phyloP scores from a whole-genome alignment of 2,329 filamentous ascomycete species.

The Colletotrichum sp. region DNA sequence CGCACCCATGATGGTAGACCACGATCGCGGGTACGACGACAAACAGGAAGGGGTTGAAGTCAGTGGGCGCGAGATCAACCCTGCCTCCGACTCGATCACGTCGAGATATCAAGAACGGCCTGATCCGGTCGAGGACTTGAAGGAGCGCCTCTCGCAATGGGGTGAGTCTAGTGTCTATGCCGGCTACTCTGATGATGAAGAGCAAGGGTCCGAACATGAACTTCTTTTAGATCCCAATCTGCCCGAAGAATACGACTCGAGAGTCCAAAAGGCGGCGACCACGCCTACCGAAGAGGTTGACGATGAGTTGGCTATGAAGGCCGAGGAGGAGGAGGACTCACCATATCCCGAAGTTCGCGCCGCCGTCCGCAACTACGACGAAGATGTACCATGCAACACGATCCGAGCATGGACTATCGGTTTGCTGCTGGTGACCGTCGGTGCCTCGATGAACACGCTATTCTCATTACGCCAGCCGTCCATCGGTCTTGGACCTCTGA shows the following conservation, averaged over 20 bases:
- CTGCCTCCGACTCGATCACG: constrained; percentile 21
- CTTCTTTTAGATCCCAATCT: constrained; percentile 61
- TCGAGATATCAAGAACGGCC: constrained; percentile 18
- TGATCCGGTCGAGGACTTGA: constrained; percentile 35
- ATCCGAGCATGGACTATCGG: constrained; percentile 70
- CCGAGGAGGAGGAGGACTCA: constrained; percentile 58
- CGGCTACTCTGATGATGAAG: constrained; percentile 45
- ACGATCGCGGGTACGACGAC: constrained; percentile 29
- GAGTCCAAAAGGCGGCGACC: constrained; percentile 22
- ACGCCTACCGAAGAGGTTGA: constrained; percentile 29
- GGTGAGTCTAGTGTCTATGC: constrained; percentile 40
- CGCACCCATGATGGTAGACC: constrained; percentile 26
- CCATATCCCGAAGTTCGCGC: constrained; percentile 72
- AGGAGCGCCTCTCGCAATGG: constrained; percentile 45
- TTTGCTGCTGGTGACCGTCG: constrained; percentile 58
- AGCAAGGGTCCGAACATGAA: constrained; percentile 58
- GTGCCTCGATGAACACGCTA: constrained; percentile 67
- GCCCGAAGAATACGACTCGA: constrained; percentile 47
- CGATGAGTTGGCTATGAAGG: constrained; percentile 36
- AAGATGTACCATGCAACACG: constrained; percentile 70
- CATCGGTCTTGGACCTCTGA: constrained; percentile 64
- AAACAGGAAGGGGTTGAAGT: constrained; percentile 33
- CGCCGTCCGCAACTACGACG: constrained; percentile 68
- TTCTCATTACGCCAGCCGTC: constrained; percentile 67
- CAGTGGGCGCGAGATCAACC: constrained; percentile 32